Conservation (phyloP, 2,329 filamentous ascomycete genomes). For the Cladophialophora immunda region DNA sequence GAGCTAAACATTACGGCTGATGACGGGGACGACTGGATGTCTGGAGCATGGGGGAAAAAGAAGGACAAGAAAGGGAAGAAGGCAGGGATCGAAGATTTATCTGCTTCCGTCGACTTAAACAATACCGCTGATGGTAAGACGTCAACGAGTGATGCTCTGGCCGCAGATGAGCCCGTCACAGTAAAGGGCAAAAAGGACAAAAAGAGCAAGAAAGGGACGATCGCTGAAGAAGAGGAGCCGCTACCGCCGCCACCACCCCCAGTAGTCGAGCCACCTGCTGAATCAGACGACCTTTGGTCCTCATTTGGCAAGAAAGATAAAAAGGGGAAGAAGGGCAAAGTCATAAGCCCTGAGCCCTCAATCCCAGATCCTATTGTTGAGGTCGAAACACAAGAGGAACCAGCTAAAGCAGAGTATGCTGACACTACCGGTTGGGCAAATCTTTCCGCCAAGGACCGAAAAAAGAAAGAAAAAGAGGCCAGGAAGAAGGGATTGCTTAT, state of each 20-base stretch:
- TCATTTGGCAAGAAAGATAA: conserved; percentile 40
- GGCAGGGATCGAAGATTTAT: conserved; percentile 41
- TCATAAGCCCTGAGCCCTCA: conserved; percentile 41
- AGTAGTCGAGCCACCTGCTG: conserved; percentile 36
- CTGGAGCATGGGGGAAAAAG: conserved; percentile 47
- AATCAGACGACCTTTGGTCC: conserved; percentile 41
- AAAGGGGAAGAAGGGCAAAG: conserved; percentile 41
- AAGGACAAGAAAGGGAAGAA: conserved; percentile 55
- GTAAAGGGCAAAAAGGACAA: conserved; percentile 41
- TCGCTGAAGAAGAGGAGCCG: conserved; percentile 34
- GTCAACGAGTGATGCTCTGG: conserved; percentile 36
- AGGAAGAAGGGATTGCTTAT: conserved; percentile 43
- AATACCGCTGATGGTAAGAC: conserved; percentile 36
- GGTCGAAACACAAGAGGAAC: conserved; percentile 39
- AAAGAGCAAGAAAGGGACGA: conserved; percentile 39
- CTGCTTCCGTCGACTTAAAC: conserved; percentile 39
- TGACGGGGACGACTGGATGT: conserved; percentile 50
- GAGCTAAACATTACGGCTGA: conserved; percentile 42
- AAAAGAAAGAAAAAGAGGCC: conserved; percentile 59
- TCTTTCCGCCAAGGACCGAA: conserved; percentile 40
- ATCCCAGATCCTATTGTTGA: conserved; percentile 44
- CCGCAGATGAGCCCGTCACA: conserved; percentile 38
- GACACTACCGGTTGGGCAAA: conserved; percentile 44
- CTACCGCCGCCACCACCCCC: conserved; percentile 36
- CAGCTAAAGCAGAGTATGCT: conserved; percentile 34